phyloP scores from a whole-genome alignment of 495 filamentous ascomycete genomes.

The Melanomma pulvis-pyrius region DNA sequence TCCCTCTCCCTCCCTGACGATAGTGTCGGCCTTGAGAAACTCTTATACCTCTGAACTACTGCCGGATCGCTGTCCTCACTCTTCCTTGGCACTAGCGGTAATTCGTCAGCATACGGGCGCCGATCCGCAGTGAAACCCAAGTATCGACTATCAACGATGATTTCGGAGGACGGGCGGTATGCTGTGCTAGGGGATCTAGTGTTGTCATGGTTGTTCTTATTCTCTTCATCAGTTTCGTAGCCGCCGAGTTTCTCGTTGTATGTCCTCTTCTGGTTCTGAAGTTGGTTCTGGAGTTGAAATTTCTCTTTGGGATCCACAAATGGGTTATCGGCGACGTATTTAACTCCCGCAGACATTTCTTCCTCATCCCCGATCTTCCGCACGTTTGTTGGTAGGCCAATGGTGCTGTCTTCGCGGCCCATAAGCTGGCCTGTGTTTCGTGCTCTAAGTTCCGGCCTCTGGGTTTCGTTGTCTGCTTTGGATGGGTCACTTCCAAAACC shows the following conservation, averaged over 20 bases:
- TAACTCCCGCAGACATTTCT: not conserved
- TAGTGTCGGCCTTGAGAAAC: not conserved
- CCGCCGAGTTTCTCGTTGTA: constrained; percentile 9
- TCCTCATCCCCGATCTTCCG: constrained; percentile 8
- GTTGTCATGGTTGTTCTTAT: not conserved
- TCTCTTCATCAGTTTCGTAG: not conserved
- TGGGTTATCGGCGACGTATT: not conserved
- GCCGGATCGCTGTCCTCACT: not conserved
- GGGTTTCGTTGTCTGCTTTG: not conserved
- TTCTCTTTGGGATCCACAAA: not conserved
- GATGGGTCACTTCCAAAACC: not conserved
- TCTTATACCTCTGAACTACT: not conserved
- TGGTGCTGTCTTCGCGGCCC: constrained; percentile 6
- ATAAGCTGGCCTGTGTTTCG: not conserved
- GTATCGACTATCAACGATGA: not conserved
- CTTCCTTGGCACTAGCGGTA: not conserved
- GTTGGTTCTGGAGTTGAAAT: not conserved
- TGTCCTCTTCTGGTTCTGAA: not conserved
- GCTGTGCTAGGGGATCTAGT: not conserved
- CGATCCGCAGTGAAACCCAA: not conserved
- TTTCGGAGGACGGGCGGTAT: not conserved
- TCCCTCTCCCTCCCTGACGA: not conserved
- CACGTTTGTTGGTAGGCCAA: constrained; percentile 4
- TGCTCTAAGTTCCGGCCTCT: not conserved
- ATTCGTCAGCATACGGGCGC: not conserved